Conservation (phyloP, 768 basidiomycete genomes). For the Pisolithus marmoratus region DNA sequence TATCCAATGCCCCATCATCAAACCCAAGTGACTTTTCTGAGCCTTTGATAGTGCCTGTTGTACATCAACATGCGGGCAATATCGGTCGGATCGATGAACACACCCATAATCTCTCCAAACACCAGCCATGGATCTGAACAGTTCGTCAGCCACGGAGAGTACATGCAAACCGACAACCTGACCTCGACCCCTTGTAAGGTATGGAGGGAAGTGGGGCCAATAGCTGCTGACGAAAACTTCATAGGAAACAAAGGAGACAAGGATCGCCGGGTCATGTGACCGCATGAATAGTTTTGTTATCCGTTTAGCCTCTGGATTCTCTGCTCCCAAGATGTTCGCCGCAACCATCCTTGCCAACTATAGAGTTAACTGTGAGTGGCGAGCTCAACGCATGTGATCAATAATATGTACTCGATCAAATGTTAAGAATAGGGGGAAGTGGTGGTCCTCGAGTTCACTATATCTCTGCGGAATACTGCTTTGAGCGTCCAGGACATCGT, state of each 20-base stretch:
- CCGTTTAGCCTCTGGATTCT: neutral
- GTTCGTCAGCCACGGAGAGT: neutral
- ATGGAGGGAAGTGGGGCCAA: conserved; percentile 50
- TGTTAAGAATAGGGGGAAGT: conserved; percentile 70
- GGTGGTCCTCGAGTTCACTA: conserved; percentile 48
- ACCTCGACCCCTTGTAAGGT: neutral
- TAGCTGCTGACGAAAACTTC: conserved; percentile 40
- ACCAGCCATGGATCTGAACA: conserved; percentile 53
- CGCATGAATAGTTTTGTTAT: conserved; percentile 16
- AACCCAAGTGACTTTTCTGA: conserved; percentile 45
- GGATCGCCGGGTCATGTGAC: conserved; percentile 58
- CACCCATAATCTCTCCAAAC: conserved; percentile 62
- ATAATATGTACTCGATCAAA: conserved; percentile 46
- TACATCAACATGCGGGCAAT: neutral
- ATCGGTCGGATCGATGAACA: conserved; percentile 2
- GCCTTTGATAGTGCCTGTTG: conserved; percentile 57
- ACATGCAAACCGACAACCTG: conserved; percentile 8
- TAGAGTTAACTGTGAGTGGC: neutral
- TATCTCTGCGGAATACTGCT: conserved; percentile 38
- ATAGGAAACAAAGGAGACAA: conserved; percentile 37
- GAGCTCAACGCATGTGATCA: neutral
- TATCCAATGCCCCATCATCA: conserved; percentile 36
- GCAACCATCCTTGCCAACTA: conserved; percentile 25
- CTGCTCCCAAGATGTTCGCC: conserved; percentile 11
- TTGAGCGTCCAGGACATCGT: conserved; percentile 30